Evolutionary conservation across 345 rosid genomes (phyloP), one percentile per base, ranked within the genome.

Genomic region (Lenwebbia sp.): DNA sequence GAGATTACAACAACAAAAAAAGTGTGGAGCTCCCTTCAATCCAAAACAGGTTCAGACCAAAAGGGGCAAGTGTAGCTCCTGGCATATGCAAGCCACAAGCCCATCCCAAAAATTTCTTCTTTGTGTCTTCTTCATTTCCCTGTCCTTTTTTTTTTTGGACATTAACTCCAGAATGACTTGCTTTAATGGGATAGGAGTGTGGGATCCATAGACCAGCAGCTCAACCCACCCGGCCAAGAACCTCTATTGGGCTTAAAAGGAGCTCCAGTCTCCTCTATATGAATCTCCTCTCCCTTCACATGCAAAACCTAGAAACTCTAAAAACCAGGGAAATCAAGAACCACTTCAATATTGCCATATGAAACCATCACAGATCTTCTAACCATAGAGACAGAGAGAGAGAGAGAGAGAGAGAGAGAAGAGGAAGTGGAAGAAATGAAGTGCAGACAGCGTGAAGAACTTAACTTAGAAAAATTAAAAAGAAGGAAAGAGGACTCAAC

Each of bases 181-280:
- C 7, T 1, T 10, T 10, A 2, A n/a, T 51, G 85, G 83, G 88
- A 89, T 93, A 93, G 93, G 91, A 86, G 89, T 93, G 89, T 89
- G 98, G 98, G 91, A 94, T 95, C 92, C 98, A 95, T 93, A 95
- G 93, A 94, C 90, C 86, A 92, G 95, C 96, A 96, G 99, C 97
- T 93, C 89, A 54, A 88, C 92, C 85, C 51, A 92, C 95, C 96
- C 91, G 21, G 93, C 88, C 70, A 85, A 83, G 92, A 89, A 47
- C 96, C 95, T 92, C 94, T 90, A 87, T 96, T 96, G 98, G 96
- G 95, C 95, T 92, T 90, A 62, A 95, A 40, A 93, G 83, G 95
- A 96, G 98, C 99, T 96, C 98, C 82, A 92, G 94, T 51, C 91
- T 88, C 76, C 15, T 54, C 53, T 37, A 8, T 33, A 70, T 9